phyloP scores from a whole-genome alignment of 257 asterid genomes.

The Nicotiana benthamiana region DNA sequence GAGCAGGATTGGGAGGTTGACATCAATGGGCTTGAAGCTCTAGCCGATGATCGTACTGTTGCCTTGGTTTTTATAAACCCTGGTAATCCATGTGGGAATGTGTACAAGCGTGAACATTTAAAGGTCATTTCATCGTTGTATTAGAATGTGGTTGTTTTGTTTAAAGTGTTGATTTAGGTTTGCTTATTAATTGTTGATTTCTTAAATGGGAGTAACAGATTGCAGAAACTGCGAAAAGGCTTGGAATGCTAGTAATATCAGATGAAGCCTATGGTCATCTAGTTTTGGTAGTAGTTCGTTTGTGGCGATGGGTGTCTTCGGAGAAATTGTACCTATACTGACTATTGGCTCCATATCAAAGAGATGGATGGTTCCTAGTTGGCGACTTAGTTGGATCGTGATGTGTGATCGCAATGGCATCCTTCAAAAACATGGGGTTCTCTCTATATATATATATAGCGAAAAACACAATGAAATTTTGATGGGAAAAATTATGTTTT shows the following conservation, averaged over 20 bases:
- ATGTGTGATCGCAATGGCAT: conserved; percentile 46
- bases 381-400: conserved; percentile 71
- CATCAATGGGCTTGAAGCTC: conserved; percentile 40
- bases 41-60: conserved; percentile 60
- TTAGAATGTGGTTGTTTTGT: background rate
- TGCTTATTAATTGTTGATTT: background rate
- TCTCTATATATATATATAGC: background rate
- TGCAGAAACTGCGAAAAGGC: conserved; percentile 51
- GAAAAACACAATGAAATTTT: background rate
- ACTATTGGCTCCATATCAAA: conserved; percentile 61
- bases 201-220: conserved; percentile 24
- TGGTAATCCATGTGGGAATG: conserved; percentile 76
- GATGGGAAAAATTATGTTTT: background rate
- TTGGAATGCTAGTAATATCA: conserved; percentile 52
- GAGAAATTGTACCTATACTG: conserved; percentile 40
- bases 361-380: conserved; percentile 75
- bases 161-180: background rate
- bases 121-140: conserved; percentile 27
- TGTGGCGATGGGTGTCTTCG: conserved; percentile 48
- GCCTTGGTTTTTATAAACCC: conserved; percentile 67
- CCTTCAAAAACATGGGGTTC: conserved; percentile 51
- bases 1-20: conserved; percentile 65
- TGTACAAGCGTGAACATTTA: conserved; percentile 44
- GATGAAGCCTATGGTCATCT: conserved; percentile 67
- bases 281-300: conserved; percentile 36